Evolutionary conservation across 2,329 filamentous ascomycete genomes (phyloP).

Genomic region (Nemania bipapillata): DNA sequence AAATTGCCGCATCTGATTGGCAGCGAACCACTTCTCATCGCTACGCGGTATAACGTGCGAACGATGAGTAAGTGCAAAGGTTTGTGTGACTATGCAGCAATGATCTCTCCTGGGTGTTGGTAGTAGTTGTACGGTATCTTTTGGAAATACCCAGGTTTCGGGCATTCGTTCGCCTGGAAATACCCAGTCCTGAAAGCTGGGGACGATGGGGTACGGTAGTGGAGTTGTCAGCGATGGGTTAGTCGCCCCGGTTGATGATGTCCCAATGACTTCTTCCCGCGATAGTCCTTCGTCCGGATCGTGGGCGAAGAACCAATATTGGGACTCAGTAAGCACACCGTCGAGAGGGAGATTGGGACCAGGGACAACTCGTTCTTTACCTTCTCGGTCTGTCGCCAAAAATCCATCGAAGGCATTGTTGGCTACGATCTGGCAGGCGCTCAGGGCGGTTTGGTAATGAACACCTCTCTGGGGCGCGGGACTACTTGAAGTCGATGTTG

Average conservation of each 20-base stretch:
- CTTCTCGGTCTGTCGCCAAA: background rate
- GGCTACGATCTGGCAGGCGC: background rate
- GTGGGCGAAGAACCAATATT: background rate
- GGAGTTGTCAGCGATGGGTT: background rate
- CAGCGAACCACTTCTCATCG: background rate
- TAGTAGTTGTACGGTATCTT: background rate
- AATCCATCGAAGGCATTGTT: background rate
- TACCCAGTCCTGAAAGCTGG: background rate
- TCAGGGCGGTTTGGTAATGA: background rate
- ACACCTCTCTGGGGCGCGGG: background rate
- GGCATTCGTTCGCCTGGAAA: background rate
- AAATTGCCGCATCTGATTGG: background rate
- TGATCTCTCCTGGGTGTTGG: background rate
- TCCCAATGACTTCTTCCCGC: background rate
- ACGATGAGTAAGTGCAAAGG: background rate
- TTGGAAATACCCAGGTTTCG: background rate
- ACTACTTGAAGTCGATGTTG: background rate
- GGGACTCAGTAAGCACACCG: background rate
- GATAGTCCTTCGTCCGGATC: background rate
- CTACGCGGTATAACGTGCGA: background rate
- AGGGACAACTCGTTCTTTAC: background rate
- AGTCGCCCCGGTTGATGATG: background rate
- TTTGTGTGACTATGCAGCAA: background rate
- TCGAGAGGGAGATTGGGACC: background rate
- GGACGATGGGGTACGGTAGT: background rate